These are phyloP conservation scores for Fusarium napiforme DNA, from an alignment of 2,329 filamentous ascomycete species.

Conservation along the genomic window DNA sequence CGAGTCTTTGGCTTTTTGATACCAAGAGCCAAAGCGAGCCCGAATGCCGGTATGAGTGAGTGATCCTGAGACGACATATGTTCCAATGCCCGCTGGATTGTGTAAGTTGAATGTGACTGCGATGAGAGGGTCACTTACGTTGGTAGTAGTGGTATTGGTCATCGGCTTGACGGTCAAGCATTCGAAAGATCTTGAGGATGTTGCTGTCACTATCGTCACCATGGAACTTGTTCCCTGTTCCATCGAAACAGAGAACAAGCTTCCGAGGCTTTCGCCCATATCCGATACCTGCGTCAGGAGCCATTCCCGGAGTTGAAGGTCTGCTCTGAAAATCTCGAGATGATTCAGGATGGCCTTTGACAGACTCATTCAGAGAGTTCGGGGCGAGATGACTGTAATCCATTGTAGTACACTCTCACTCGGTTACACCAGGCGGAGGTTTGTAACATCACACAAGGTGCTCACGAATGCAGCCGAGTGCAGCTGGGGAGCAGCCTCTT, in stretches of 20 bases:
- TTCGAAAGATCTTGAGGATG: constrained; percentile 76
- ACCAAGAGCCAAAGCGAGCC: constrained; percentile 72
- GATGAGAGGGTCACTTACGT: constrained; percentile 53
- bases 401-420: constrained; percentile 33
- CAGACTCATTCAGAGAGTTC: constrained; percentile 19
- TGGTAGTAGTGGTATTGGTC: constrained; percentile 75
- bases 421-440: background rate
- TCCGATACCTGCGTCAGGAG: constrained; percentile 15
- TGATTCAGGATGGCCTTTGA: constrained; percentile 24
- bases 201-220: constrained; percentile 72
- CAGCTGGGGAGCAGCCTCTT: constrained; percentile 26
- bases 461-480: background rate
- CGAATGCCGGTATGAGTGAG: constrained; percentile 67
- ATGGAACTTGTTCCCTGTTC: constrained; percentile 72
- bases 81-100: constrained; percentile 73
- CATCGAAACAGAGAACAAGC: constrained; percentile 71
- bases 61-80: constrained; percentile 72
- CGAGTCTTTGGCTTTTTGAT: constrained; percentile 79
- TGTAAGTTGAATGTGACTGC: background rate
- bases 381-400: constrained; percentile 41
- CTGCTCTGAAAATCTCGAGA: constrained; percentile 37
- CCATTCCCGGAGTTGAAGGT: constrained; percentile 40
- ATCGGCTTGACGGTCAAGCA: constrained; percentile 71
- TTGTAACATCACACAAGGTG: constrained; percentile 1
- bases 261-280: constrained; percentile 51